A percentile compares a stretch with the other conserved stretches of the same genome.
Evolutionary conservation across 805 yeast species (phyloP).

Genomic region (Ogataea salicorniae): DNA sequence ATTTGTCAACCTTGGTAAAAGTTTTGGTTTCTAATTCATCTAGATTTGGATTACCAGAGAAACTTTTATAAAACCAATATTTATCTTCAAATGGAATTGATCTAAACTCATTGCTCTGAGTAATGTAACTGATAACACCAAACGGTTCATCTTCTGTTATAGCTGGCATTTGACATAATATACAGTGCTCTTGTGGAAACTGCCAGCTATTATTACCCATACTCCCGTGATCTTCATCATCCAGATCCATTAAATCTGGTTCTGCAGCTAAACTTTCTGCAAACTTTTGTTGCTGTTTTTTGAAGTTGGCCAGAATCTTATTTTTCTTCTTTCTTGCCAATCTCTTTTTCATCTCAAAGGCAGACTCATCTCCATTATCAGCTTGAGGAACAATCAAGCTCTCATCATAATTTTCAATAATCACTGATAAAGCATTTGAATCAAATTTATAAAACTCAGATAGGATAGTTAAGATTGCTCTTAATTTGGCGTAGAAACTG

Average conservation of each 20-base stretch:
- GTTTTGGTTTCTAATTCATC: constrained; percentile 19
- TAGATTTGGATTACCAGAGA: constrained; percentile 44
- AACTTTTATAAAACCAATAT: constrained; percentile 63
- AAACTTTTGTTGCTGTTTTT: constrained; percentile 74
- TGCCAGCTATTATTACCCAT: constrained; percentile 47
- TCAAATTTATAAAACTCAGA: constrained; percentile 11
- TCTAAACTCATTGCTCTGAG: constrained; percentile 56
- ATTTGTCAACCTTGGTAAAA: constrained; percentile 30
- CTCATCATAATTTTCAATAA: constrained; percentile 32
- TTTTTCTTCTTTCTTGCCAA: constrained; percentile 66
- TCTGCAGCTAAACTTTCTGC: constrained; percentile 39
- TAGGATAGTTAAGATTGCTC: constrained; percentile 42
- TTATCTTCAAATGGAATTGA: constrained; percentile 56
- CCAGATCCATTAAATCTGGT: constrained; percentile 35
- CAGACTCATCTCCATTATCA: constrained; percentile 28
- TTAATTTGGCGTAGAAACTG: constrained; percentile 47
- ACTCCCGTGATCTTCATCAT: constrained; percentile 35
- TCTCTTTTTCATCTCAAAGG: constrained; percentile 55
- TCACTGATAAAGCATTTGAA: constrained; percentile 29
- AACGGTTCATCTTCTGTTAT: constrained; percentile 54
- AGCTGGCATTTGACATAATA: constrained; percentile 75
- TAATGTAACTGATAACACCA: constrained; percentile 65
- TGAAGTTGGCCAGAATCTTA: constrained; percentile 71
- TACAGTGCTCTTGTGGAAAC: constrained; percentile 72
- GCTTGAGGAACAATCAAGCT: constrained; percentile 4